phyloP scores from a whole-genome alignment of 1,284 basidiomycete genomes.

The Malassezia brasiliensis region DNA sequence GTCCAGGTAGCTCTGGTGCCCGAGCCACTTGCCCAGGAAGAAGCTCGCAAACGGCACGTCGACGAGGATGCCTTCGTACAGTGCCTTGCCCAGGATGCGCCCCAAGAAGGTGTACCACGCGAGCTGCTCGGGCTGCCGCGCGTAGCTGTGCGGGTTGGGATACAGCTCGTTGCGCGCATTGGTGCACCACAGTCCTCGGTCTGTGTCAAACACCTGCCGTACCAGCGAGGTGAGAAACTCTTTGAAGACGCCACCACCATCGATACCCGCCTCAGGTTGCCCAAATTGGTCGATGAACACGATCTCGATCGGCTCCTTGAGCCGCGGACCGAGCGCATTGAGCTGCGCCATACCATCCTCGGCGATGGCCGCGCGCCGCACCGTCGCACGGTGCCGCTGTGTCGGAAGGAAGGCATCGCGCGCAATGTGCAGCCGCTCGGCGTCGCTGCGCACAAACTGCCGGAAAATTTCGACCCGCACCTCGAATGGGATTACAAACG shows the following conservation, averaged over 20 bases:
- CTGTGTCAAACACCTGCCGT: conserved; percentile 87
- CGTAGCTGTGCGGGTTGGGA: conserved; percentile 64
- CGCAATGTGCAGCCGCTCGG: conserved; percentile 9
- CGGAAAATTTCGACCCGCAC: conserved; percentile 75
- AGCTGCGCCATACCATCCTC: conserved; percentile 74
- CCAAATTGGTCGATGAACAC: conserved; percentile 84
- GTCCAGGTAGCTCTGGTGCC: conserved; percentile 41
- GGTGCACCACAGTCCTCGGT: conserved; percentile 83
- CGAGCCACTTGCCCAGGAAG: conserved; percentile 66
- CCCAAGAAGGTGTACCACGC: conserved; percentile 92
- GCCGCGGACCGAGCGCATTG: conserved; percentile 57
- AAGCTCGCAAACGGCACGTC: conserved; percentile 91
- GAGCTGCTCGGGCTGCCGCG: conserved; percentile 33
- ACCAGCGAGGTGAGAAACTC: conserved; percentile 73
- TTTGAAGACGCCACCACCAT: conserved; percentile 95
- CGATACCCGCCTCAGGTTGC: conserved; percentile 76
- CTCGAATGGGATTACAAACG: conserved; percentile 89
- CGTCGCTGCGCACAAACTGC: conserved; percentile 32
- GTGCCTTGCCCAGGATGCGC: conserved; percentile 81
- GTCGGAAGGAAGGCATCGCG: conserved; percentile 20
- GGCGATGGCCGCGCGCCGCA: conserved; percentile 66
- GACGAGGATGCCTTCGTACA: conserved; percentile 94
- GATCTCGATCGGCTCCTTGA: conserved; percentile 75
- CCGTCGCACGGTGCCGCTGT: conserved; percentile 52
- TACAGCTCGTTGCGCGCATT: conserved; percentile 86